A percentile compares a stretch with the other conserved stretches of the same genome.
phyloP scores from a whole-genome alignment of 2,329 filamentous ascomycete genomes.

The Neopestalotiopsis clavispora region DNA sequence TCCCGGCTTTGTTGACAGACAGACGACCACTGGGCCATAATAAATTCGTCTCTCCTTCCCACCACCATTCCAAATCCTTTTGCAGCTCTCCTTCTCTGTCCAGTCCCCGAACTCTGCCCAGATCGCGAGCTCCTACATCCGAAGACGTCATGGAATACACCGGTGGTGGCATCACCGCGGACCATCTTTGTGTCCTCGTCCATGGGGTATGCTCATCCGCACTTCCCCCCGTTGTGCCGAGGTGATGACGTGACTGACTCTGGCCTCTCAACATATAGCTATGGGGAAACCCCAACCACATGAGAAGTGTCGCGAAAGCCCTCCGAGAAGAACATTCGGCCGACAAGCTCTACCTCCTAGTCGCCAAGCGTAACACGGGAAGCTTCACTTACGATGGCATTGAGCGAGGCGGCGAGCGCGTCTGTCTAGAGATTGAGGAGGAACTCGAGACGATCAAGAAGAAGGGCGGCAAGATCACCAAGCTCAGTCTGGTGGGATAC shows the following conservation, averaged over 20 bases:
- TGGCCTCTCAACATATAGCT: constrained; percentile 48
- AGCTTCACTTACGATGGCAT: constrained; percentile 75
- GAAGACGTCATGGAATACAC: constrained; percentile 49
- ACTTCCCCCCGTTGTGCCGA: neutral
- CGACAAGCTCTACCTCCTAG: constrained; percentile 71
- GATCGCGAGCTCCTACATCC: neutral
- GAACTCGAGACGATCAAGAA: constrained; percentile 60
- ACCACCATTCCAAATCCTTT: neutral
- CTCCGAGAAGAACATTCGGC: constrained; percentile 65
- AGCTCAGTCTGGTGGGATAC: constrained; percentile 88
- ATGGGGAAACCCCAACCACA: constrained; percentile 80
- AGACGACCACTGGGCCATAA: constrained; percentile 5
- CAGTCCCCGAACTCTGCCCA: neutral
- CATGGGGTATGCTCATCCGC: constrained; percentile 67
- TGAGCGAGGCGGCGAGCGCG: constrained; percentile 69
- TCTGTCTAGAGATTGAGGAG: constrained; percentile 71
- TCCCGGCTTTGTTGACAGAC: neutral
- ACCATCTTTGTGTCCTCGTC: constrained; percentile 78
- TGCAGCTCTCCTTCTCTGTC: neutral
- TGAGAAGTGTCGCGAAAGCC: constrained; percentile 69
- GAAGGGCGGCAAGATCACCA: constrained; percentile 73
- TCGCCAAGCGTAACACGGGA: constrained; percentile 75
- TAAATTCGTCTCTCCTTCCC: neutral
- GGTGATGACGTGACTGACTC: constrained; percentile 29
- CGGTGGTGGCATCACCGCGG: constrained; percentile 58